Evolutionary conservation across 2,329 filamentous ascomycete genomes (phyloP).

Genomic region (Stenocarpella maydis): DNA sequence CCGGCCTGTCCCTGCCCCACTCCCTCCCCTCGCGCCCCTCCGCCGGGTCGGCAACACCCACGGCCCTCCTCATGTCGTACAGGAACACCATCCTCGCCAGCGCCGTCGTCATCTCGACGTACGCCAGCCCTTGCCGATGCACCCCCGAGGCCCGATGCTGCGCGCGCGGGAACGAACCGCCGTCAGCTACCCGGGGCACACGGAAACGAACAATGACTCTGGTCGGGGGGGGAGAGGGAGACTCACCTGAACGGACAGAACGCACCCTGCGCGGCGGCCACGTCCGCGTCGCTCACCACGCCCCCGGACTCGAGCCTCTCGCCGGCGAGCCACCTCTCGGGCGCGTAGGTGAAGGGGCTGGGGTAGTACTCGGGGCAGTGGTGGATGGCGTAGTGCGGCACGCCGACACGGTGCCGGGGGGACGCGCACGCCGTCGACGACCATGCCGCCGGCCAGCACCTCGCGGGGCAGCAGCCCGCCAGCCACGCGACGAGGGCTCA

Average conservation of each 20-base stretch:
- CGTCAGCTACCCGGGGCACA: neutral
- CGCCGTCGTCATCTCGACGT: constrained; percentile 71
- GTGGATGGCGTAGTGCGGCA: constrained; percentile 73
- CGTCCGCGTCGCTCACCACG: constrained; percentile 57
- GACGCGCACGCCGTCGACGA: constrained; percentile 61
- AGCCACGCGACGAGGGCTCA: constrained; percentile 68
- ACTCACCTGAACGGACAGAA: constrained; percentile 73
- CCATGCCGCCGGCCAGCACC: constrained; percentile 62
- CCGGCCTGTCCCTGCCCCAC: constrained; percentile 61
- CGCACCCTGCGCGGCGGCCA: constrained; percentile 67
- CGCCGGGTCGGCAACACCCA: constrained; percentile 58
- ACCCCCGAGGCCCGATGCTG: constrained; percentile 71
- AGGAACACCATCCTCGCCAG: constrained; percentile 67
- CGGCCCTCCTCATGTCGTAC: constrained; percentile 65
- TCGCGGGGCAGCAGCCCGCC: constrained; percentile 68
- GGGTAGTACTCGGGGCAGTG: constrained; percentile 71
- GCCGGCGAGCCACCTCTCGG: constrained; percentile 71
- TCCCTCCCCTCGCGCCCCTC: constrained; percentile 59
- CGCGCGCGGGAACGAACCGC: neutral
- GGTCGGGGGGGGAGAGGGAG: neutral
- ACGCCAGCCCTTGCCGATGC: constrained; percentile 76
- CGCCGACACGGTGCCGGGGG: constrained; percentile 70
- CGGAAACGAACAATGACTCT: neutral
- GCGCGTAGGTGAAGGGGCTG: constrained; percentile 64
- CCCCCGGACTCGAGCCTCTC: constrained; percentile 49